Conservation (phyloP, 805 yeast genomes). For the Ogataea nonfermentans region DNA sequence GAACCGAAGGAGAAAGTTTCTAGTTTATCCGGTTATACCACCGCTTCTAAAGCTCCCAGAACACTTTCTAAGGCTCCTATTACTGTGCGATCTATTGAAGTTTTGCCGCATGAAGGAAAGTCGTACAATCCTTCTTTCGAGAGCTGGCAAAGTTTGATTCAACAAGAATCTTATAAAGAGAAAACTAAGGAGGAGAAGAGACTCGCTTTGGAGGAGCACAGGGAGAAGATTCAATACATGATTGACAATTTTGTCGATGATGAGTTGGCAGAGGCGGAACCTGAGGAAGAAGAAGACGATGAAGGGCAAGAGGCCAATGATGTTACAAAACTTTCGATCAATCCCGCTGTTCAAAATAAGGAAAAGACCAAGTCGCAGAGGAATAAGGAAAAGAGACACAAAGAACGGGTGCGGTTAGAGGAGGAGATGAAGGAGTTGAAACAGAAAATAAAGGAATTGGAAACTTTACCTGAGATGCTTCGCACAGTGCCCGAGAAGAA, state of each 20-base stretch:
- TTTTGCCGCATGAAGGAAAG: constrained; percentile 76
- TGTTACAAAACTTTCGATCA: constrained; percentile 56
- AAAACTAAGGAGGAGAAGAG: constrained; percentile 65
- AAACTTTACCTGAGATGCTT: constrained; percentile 46
- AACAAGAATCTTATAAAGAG: constrained; percentile 64
- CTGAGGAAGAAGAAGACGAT: constrained; percentile 39
- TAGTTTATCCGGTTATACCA: constrained; percentile 43
- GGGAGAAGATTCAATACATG: constrained; percentile 59
- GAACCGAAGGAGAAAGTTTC: constrained; percentile 40
- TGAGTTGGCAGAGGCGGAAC: constrained; percentile 47
- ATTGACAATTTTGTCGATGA: constrained; percentile 61
- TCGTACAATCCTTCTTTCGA: constrained; percentile 89
- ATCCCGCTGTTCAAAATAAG: constrained; percentile 64
- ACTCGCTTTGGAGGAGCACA: constrained; percentile 58
- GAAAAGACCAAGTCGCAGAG: constrained; percentile 78
- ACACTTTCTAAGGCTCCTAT: constrained; percentile 55
- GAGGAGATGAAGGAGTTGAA: constrained; percentile 55
- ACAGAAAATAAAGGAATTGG: constrained; percentile 57
- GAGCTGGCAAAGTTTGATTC: constrained; percentile 74
- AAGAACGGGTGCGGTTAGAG: constrained; percentile 57
- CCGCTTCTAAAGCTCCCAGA: constrained; percentile 51
- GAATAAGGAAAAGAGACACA: constrained; percentile 63
- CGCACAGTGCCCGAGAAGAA: constrained; percentile 6
- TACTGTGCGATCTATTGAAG: constrained; percentile 48
- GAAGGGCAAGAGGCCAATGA: constrained; percentile 36